Conservation (phyloP, 2,329 filamentous ascomycete species). For the Penicillium fuscoglaucum region DNA sequence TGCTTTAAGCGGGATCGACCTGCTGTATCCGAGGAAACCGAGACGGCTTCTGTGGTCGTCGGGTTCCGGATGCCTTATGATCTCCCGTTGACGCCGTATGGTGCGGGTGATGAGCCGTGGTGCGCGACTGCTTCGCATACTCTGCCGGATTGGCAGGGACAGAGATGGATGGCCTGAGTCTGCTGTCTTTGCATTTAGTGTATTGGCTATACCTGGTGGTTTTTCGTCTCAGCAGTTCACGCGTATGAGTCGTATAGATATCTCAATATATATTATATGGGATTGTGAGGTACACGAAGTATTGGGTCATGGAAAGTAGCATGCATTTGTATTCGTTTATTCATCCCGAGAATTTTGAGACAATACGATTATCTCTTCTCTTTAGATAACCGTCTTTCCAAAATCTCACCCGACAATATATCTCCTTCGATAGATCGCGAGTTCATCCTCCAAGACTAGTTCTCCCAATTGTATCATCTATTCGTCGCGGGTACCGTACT, state of each 20-base stretch:
- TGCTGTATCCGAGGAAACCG: not conserved
- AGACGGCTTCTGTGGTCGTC: constrained; percentile 47
- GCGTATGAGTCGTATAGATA: too few species aligned
- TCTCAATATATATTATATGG: not conserved
- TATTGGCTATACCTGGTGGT: not conserved
- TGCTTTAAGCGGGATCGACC: constrained; percentile 66
- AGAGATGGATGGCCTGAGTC: constrained; percentile 59
- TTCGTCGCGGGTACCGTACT: constrained; percentile 54
- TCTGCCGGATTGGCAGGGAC: constrained; percentile 59
- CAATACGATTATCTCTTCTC: not conserved
- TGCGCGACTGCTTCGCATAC: constrained; percentile 62
- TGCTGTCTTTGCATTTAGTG: constrained; percentile 14
- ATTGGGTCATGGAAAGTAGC: constrained; percentile 9
- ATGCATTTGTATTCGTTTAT: constrained; percentile 12
- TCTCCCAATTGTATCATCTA: constrained; percentile 9
- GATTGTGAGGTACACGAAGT: not conserved
- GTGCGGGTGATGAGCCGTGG: constrained; percentile 69
- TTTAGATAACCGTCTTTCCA: not conserved
- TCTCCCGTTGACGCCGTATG: constrained; percentile 70
- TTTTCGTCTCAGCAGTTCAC: not conserved
- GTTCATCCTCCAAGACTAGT: not conserved
- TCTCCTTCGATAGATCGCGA: not conserved
- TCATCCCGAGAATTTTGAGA: not conserved
- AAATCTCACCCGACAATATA: not conserved
- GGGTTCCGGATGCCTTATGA: constrained; percentile 82